These are phyloP conservation scores for Euphorbia corollata DNA, from an alignment of 441 rosid species.

Conservation along the genomic window DNA sequence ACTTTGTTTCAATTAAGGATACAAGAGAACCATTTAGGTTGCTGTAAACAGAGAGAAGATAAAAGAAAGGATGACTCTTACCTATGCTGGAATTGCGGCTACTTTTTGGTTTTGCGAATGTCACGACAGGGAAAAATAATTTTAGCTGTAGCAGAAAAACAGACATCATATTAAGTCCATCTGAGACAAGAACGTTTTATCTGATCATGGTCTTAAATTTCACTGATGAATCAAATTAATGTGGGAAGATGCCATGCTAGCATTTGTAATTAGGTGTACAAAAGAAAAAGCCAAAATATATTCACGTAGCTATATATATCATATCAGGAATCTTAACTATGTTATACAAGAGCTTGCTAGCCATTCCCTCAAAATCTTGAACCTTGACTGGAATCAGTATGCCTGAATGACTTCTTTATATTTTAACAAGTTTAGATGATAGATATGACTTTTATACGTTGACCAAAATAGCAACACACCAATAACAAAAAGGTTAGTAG, in stretches of 20 bases:
- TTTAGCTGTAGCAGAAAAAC: constrained; percentile 51
- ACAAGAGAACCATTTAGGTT: background rate
- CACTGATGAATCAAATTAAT: too few species aligned
- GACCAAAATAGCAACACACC: background rate
- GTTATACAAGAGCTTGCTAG: too few species aligned
- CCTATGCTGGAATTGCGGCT: constrained; percentile 99
- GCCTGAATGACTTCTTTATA: background rate
- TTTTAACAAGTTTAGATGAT: too few species aligned
- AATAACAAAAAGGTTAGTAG: constrained; percentile 2
- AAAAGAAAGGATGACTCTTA: constrained; percentile 27
- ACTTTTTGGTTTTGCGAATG: constrained; percentile 95
- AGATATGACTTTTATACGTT: too few species aligned
- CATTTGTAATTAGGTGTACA: too few species aligned
- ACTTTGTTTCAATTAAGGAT: background rate
- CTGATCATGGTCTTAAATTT: background rate
- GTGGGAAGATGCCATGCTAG: too few species aligned
- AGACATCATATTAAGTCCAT: background rate
- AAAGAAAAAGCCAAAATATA: too few species aligned
- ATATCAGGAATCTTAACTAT: too few species aligned
- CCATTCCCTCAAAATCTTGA: too few species aligned
- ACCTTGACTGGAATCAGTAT: too few species aligned
- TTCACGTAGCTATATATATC: too few species aligned
- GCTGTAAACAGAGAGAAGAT: background rate
- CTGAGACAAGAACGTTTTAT: background rate
- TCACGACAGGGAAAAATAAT: constrained; percentile 81